Base-by-base conservation (phyloP, 2,329 filamentous ascomycete genomes). In the Helminthosporium solani region DNA sequence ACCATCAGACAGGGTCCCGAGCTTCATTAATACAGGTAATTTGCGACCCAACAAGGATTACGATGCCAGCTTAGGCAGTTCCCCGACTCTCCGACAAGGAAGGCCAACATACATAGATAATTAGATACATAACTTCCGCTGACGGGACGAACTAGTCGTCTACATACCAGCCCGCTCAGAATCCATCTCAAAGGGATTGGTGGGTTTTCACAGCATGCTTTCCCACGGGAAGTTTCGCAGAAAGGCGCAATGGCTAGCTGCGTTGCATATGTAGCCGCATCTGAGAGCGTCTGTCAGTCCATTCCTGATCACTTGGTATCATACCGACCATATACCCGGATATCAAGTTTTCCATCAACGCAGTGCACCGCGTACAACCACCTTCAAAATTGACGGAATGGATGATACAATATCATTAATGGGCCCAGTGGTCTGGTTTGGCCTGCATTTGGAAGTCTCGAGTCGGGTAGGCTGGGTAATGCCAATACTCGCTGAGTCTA, bases 261-360 rank as follows among this genome's bases (percentile, higher is more conserved):
- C 33, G 3, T 30, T n/a, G 28, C 28, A 31, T 40, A 37, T 5
- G n/a, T n/a, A n/a, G n/a, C 28, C 7, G 5, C 28, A 31, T 19
- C 8, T 36, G 14, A 28, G 35, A 40, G 47, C 40, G 43, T 40
- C 40, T 44, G 47, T 46, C 47, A 40, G 42, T 43, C 42, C 18
- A 21, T n/a, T 28, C 40, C 33, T 30, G 33, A 21, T 36, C 2
- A 7, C 35, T 25, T 16, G 28, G 40, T 41, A 33, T n/a, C 36
- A 41, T 40, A 11, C 14, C 14, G 25, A 27, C 40, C 40, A 18
- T 3, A 33, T 6, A 14, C n/a, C 33, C 19, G 33, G 46, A 31
- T 20, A 12, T 19, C 18, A 30, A 31, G 15, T 14, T 15, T 27
- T 34, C 21, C 27, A 27, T 42, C 20, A 15, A 41, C 28, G 30